Base-by-base conservation (phyloP, 371 early-diverging fungal genomes). In the Haplosporangium sp. region DNA sequence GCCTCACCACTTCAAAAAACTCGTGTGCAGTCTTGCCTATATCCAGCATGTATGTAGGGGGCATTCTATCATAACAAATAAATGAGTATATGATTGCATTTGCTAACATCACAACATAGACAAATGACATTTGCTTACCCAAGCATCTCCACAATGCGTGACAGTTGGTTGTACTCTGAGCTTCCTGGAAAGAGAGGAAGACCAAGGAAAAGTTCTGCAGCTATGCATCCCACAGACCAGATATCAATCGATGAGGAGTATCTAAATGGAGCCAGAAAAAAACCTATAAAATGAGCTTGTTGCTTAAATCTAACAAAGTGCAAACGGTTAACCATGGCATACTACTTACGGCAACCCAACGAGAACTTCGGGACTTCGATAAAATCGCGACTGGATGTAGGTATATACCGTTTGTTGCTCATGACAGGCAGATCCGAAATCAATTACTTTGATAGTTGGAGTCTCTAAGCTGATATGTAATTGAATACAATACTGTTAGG, bases 171-270 rank as follows among this genome's bases (percentile, higher is more conserved):
- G 78, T 93, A 94, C 86, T 98, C 98, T 57, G 94, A 93, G 7
- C 90, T 89, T 9, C 98, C 98, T 0, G 98, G 97, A 81, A 98
- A 97, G 65, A 99, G 77, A 0, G 98, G 98, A 4, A 93, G 83
- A 0, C 97, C 97, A 0, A 96, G 78, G 76, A 93, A 96, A 15
- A 99, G 85, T 83, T 99, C 99, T 5, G 96, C 98, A n/a, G 97
- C 95, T 66, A 99, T 95, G 84, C 99, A 99, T 0, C 99, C 99
- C 10, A 98, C 86, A 0, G 98, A 97, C 99, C 99, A 99, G 92
- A 99, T 97, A 83, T 99, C 99, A 55, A 98, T 96, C 13, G 95
- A 87, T 53, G 96, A 93, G 9, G 95, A 91, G 86, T 97, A 96
- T 20, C 86, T 73, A 85, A 42, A 53, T 13, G 13, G 81, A 76